Evolutionary conservation across 306 rosid species (phyloP), one percentile per base, ranked within the genome.

Genomic region (Acacia confusa): DNA sequence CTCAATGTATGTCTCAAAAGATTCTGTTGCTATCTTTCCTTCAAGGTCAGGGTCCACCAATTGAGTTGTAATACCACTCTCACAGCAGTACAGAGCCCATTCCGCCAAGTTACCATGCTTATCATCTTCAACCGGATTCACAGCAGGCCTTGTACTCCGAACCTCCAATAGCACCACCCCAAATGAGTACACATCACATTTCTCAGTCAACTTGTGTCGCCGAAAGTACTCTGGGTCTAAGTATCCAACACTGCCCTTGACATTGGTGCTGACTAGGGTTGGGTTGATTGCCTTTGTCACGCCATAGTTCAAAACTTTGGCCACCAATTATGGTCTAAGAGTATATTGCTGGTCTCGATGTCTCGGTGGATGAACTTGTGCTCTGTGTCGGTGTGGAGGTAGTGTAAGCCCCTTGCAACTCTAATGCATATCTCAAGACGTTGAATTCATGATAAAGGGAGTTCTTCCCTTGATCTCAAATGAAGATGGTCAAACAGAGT

Each of bases 151-250:
- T 47, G 86, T 74, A 34, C 80, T 81, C 10, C 81, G 10, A 69
- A 81, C 68, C 74, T 87, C 87, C 77, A 87, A 45, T 38, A 84
- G 55, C 82, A 87, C 82, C 47, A 87, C 90, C 27, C 90, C 90
- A 32, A 87, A 80, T 75, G 90, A 84, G 86, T 87, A 87, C n/a
- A 87, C 40, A 84, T 87, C 90, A 36, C 86, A 84, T 75, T 87
- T 87, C 70, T 81, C 82, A 14, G 86, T 75, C 69, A 87, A 32
- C 67, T 53, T 74, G 45, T 58, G 67, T 22, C 60, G 27, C 75
- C 81, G 74, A 71, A 28, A 75, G 36, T 80, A 87, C 70, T 84
- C 88, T 0, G 88, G 88, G 34, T 87, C 90, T 3, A 87, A 53
- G 76, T 87, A 87, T 48, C 90, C 90, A 13, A 57, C 45, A 48